Evolutionary conservation across 1,284 basidiomycete species (phyloP).

Genomic region (Irpex sp.): DNA sequence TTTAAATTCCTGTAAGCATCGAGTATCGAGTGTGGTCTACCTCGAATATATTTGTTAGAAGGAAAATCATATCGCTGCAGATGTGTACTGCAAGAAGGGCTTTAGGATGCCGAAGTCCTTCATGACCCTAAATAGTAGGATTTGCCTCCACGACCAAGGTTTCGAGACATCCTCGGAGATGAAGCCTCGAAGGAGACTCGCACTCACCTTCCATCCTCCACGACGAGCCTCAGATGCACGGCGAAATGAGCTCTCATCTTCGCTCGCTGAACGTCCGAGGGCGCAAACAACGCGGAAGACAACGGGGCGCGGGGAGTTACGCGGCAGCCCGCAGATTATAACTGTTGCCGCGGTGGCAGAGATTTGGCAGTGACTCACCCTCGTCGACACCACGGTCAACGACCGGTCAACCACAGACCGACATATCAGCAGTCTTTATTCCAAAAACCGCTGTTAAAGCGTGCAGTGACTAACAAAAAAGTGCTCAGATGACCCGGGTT

Average conservation of each 20-base stretch:
- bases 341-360: background rate
- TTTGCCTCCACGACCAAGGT: background rate
- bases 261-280: background rate
- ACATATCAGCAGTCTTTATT: background rate
- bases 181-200: background rate
- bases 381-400: no score
- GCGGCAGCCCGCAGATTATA: background rate
- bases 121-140: background rate
- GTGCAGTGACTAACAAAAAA: background rate
- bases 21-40: no score
- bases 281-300: background rate
- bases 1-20: background rate
- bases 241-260: background rate
- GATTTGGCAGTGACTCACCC: background rate
- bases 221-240: background rate
- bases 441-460: background rate
- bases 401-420: background rate
- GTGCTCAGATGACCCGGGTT: constrained; percentile 2
- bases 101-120: no score
- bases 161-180: background rate
- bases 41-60: no score
- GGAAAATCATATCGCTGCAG: no score
- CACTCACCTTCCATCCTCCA: background rate
- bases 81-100: no score
- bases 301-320: background rate